Evolutionary conservation across 192 early-diverging fungal species (phyloP).

Genomic region (Mycoemilia scoparia): DNA sequence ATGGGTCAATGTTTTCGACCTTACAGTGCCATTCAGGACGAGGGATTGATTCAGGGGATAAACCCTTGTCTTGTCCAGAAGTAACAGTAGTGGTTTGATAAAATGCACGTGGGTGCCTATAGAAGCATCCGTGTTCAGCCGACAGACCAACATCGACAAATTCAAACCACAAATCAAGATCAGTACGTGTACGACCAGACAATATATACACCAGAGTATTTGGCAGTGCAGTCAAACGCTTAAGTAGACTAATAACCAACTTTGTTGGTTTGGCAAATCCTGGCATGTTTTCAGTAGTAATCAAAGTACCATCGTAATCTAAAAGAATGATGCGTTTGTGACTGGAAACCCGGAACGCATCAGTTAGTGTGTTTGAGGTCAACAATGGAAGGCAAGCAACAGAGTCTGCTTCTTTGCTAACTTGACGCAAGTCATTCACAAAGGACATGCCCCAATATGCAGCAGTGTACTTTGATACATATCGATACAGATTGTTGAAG

Average conservation of each 20-base stretch:
- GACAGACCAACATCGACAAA: constrained; percentile 75
- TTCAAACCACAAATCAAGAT: constrained; percentile 85
- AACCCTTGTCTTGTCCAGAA: constrained; percentile 4
- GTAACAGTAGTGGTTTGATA: neutral
- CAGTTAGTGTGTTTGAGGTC: constrained; percentile 2
- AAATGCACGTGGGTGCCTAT: constrained; percentile 60
- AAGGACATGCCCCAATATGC: constrained; percentile 94
- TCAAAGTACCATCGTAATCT: constrained; percentile 96
- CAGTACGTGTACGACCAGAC: constrained; percentile 74
- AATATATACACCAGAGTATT: constrained; percentile 89
- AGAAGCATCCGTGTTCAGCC: constrained; percentile 98
- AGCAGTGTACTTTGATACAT: constrained; percentile 93
- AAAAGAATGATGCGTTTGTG: constrained; percentile 53
- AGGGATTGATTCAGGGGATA: too few species aligned
- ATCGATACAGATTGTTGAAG: constrained; percentile 81
- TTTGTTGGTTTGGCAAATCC: constrained; percentile 85
- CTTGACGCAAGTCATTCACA: constrained; percentile 64
- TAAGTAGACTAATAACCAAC: constrained; percentile 48
- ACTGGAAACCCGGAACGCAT: neutral
- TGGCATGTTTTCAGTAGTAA: constrained; percentile 64
- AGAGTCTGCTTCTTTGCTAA: constrained; percentile 27
- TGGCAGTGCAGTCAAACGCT: constrained; percentile 46
- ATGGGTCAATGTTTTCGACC: constrained; percentile 73
- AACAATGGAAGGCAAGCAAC: constrained; percentile 25
- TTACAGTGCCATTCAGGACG: constrained; percentile 81